These are phyloP conservation scores for Phytophthora tubulina DNA, from an alignment of 352 stramenopile genomes.

Conservation along the genomic window DNA sequence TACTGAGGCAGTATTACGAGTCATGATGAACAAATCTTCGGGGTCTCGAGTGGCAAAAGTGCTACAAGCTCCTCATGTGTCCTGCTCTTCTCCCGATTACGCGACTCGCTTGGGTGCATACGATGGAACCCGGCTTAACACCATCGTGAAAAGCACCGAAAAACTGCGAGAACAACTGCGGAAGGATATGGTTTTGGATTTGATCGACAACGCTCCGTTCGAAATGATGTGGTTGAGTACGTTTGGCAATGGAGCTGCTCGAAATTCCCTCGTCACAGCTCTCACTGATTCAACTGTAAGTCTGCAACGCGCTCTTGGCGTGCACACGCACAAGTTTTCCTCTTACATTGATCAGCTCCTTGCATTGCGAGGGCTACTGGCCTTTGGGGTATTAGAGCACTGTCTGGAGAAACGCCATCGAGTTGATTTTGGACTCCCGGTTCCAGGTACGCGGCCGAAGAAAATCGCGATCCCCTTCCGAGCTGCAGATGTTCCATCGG, in stretches of 20 bases:
- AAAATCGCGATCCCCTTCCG: constrained; percentile 90
- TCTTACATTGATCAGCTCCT: constrained; percentile 45
- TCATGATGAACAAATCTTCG: too few relatives aligned
- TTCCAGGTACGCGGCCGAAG: constrained; percentile 55
- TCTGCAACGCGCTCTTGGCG: constrained; percentile 30
- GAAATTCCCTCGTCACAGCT: constrained; percentile 35
- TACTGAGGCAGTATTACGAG: constrained; percentile 40
- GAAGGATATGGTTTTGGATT: constrained; percentile 56
- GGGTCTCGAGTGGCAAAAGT: too few relatives aligned
- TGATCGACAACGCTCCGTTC: constrained; percentile 54
- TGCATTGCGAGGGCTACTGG: constrained; percentile 76
- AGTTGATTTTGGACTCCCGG: constrained; percentile 82
- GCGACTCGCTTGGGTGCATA: too few relatives aligned
- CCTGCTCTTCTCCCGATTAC: too few relatives aligned
- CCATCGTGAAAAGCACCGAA: constrained; percentile 22
- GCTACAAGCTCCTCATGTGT: too few relatives aligned
- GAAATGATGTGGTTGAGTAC: constrained; percentile 69
- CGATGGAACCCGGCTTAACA: constrained; percentile 41
- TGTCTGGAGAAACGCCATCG: constrained; percentile 88
- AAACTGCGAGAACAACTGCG: constrained; percentile 34
- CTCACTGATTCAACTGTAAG: constrained; percentile 46
- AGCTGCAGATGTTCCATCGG: constrained; percentile 78
- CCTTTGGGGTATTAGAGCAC: constrained; percentile 81
- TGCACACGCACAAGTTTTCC: constrained; percentile 19
- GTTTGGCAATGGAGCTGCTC: constrained; percentile 25